Evolutionary conservation across 495 filamentous ascomycete species (phyloP).

Genomic region (Evansstolkia leycettana): DNA sequence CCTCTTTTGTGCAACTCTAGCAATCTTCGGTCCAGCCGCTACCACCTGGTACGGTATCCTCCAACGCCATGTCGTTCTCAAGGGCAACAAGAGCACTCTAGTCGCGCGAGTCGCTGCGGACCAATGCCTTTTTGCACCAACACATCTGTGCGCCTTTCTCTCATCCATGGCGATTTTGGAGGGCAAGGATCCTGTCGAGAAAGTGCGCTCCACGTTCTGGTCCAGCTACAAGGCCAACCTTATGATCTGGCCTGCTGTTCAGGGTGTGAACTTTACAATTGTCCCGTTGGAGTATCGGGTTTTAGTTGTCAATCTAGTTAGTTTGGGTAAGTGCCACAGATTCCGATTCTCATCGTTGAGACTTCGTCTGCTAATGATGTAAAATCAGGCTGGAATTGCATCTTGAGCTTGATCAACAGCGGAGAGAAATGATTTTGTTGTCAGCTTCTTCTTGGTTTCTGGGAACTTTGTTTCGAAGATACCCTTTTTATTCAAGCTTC

Average conservation of each 20-base stretch:
- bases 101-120: conserved; percentile 70
- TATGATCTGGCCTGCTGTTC: conserved; percentile 87
- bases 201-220: conserved; percentile 54
- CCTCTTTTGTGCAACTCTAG: conserved; percentile 25
- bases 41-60: conserved; percentile 82
- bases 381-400: conserved; percentile 84
- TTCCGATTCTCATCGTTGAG: background rate
- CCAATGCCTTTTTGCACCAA: conserved; percentile 75
- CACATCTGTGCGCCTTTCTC: conserved; percentile 72
- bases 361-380: conserved; percentile 9
- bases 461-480: conserved; percentile 11
- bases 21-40: conserved; percentile 81
- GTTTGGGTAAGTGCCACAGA: conserved; percentile 43
- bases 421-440: conserved; percentile 19
- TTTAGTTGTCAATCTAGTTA: conserved; percentile 78
- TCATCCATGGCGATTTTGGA: conserved; percentile 81
- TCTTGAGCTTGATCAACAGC: conserved; percentile 76
- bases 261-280: conserved; percentile 80
- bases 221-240: conserved; percentile 71
- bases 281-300: conserved; percentile 80
- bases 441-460: background rate
- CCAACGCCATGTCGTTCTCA: conserved; percentile 53
- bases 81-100: conserved; percentile 55
- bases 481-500: conserved; percentile 7
- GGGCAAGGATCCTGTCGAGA: conserved; percentile 56